phyloP scores from a whole-genome alignment of 2,329 filamentous ascomycete genomes.

The Alternaria sp. region DNA sequence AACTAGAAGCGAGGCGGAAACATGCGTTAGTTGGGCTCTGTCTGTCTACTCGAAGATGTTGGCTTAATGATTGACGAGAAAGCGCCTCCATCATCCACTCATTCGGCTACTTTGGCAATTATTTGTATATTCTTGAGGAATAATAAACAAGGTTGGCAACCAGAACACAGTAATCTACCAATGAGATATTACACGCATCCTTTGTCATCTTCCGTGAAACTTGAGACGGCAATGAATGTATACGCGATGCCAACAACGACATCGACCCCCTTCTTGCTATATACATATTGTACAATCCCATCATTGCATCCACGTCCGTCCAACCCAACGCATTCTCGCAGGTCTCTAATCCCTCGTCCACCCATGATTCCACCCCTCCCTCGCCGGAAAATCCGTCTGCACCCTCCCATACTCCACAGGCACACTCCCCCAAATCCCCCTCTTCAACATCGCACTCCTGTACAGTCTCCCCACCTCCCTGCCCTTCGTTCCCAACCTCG shows the following conservation, averaged over 20 bases:
- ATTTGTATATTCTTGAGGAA: background rate
- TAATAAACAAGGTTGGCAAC: background rate
- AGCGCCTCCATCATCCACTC: conserved; percentile 36
- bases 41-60: background rate
- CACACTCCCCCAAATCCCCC: conserved; percentile 80
- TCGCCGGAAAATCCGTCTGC: conserved; percentile 82
- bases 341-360: conserved; percentile 70
- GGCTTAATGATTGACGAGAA: conserved; percentile 36
- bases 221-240: background rate
- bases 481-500: conserved; percentile 34
- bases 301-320: background rate
- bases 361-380: conserved; percentile 87
- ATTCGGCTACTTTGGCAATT: conserved; percentile 23
- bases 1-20: background rate
- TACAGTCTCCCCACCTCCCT: conserved; percentile 76
- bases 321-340: background rate
- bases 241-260: background rate
- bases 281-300: conserved; percentile 18
- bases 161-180: conserved; percentile 11
- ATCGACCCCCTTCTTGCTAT: background rate
- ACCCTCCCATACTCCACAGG: conserved; percentile 90
- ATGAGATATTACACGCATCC: background rate
- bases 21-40: background rate
- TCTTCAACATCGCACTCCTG: conserved; percentile 88
- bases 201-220: background rate